Base-by-base conservation (phyloP, 192 early-diverging fungal genomes). In the Backusella westeae region DNA sequence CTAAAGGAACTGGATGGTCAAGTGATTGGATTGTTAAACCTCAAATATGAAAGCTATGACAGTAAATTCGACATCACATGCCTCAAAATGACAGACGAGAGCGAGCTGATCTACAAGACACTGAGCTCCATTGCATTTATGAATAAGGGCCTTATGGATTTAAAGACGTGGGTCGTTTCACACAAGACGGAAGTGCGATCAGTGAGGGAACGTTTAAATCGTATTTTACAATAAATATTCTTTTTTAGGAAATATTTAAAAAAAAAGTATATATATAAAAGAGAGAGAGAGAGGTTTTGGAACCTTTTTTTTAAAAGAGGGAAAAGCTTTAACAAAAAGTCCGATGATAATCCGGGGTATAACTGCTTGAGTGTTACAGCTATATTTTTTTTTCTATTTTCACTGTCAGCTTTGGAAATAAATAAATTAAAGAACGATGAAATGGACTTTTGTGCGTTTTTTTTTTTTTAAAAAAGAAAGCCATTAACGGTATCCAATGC, bases 1-100 rank as follows among this genome's bases (percentile, higher is more conserved):
- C 26, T 32, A 70, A 44, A 63, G 21, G 26, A 52, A 34, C 21
- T 74, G 19, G 36, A 65, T 17, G 53, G 49, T 23, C 52, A 78
- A 34, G 39, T 81, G 21, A 17, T 83, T 5, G 72, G 72, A 0
- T 44, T 81, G 14, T 46, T 49, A 12, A 83, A 83, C 53, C 44
- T 83, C 21, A 67, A 49, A 19, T 81, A 68, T 65, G 34, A 44
- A 26, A 29, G 35, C 5, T 75, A 81, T 75, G 82, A 83, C 67
- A 1, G 34, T 4, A 81, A 81, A 14, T 78, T 75, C 19, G 69
- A 65, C 26, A 78, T 83, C 32, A 67, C 67, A 17, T 41, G 65
- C 32, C 32, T 83, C 17, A 71, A 73, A 32, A 53, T 74, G 34
- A 52, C 72, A 14, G 80, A 78, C 26, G 80, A 83, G 19, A 75